phyloP scores from a whole-genome alignment of 371 early-diverging fungal genomes.

The Phascolomyces articulosus region DNA sequence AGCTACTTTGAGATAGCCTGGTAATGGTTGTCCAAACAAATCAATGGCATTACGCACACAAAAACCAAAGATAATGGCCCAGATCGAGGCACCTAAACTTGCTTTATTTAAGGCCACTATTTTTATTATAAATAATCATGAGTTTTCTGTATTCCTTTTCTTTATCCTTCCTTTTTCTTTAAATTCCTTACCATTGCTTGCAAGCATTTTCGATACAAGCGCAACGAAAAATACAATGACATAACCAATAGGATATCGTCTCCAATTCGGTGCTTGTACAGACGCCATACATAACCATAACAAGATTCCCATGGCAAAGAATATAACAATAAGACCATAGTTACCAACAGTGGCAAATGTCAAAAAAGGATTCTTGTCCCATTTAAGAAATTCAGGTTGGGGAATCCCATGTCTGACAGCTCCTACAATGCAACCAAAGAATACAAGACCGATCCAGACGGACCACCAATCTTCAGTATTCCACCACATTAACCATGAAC shows the following conservation, averaged over 20 bases:
- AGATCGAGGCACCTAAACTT: constrained; percentile 63
- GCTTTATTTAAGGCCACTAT: constrained; percentile 24
- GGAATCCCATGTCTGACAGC: constrained; percentile 52
- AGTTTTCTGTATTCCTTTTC: not conserved
- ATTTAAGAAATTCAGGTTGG: constrained; percentile 49
- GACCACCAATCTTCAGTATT: constrained; percentile 71
- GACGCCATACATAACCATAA: constrained; percentile 54
- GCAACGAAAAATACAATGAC: constrained; percentile 50
- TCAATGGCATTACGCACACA: constrained; percentile 49
- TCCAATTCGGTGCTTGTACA: constrained; percentile 42
- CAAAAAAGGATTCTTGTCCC: constrained; percentile 57
- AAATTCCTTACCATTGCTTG: constrained; percentile 48
- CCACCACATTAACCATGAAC: constrained; percentile 61
- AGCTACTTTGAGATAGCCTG: constrained; percentile 59
- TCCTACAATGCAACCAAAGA: constrained; percentile 56
- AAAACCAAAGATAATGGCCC: constrained; percentile 66
- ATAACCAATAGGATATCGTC: constrained; percentile 51
- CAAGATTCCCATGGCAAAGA: constrained; percentile 50
- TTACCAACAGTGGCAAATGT: constrained; percentile 50
- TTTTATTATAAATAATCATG: not conserved
- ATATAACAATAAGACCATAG: constrained; percentile 53
- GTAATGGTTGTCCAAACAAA: constrained; percentile 38
- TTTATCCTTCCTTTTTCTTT: not conserved
- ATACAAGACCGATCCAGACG: constrained; percentile 63
- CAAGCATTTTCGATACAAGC: constrained; percentile 59